Evolutionary conservation across 73 alveolate species (phyloP).

Genomic region (Blepharisma japonicum): DNA sequence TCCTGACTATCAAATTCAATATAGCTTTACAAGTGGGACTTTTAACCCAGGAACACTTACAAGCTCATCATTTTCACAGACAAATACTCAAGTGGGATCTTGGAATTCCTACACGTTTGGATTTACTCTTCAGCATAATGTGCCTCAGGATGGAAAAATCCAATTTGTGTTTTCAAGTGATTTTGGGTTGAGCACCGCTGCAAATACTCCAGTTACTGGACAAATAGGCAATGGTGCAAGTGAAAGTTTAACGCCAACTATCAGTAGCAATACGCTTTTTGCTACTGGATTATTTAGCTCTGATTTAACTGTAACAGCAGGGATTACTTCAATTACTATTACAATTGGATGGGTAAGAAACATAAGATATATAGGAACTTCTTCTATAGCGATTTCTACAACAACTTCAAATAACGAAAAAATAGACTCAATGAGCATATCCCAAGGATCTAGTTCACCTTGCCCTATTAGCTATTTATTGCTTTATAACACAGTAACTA

Average conservation of each 20-base stretch:
- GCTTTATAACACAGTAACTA: too few relatives aligned
- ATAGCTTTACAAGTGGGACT: not conserved
- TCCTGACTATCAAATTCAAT: not conserved
- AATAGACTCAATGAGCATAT: too few relatives aligned
- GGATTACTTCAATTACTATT: too few relatives aligned
- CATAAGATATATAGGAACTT: too few relatives aligned
- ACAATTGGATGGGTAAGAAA: too few relatives aligned
- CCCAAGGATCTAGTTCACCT: too few relatives aligned
- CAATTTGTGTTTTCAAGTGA: not conserved
- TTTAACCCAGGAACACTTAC: conserved; percentile 5
- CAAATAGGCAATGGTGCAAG: not conserved
- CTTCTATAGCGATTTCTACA: too few relatives aligned
- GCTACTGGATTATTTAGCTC: too few relatives aligned
- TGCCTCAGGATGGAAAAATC: conserved; percentile 1
- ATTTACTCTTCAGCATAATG: not conserved
- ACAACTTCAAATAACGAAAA: too few relatives aligned
- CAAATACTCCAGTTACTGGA: not conserved
- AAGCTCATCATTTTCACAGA: not conserved
- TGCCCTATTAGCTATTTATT: too few relatives aligned
- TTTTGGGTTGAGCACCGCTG: not conserved
- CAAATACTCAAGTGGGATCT: not conserved
- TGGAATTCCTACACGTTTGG: not conserved
- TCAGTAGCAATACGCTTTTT: too few relatives aligned
- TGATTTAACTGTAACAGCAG: too few relatives aligned
- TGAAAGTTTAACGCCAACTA: not conserved